Conservation (phyloP, 2,329 filamentous ascomycete genomes). For the Bipolaris cookei region DNA sequence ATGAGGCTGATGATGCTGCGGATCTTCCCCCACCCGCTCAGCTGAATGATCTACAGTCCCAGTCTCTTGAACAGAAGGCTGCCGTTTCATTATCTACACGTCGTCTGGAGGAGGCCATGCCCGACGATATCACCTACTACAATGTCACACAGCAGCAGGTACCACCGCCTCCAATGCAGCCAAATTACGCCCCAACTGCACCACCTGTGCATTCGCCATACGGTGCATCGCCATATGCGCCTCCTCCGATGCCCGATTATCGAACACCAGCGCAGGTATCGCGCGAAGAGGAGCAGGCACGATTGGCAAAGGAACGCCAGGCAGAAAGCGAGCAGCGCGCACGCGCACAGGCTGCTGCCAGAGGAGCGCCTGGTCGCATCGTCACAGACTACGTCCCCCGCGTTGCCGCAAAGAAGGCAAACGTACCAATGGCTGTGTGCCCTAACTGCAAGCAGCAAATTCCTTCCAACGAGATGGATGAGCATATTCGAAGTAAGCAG, state of each 20-base stretch:
- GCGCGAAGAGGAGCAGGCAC: slow-evolving; percentile 49
- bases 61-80: slow-evolving; percentile 93
- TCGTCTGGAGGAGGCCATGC: slow-evolving; percentile 94
- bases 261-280: slow-evolving; percentile 41
- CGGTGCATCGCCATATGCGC: slow-evolving; percentile 29
- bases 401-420: slow-evolving; percentile 73
- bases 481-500: slow-evolving; percentile 82
- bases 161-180: slow-evolving; percentile 36
- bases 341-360: slow-evolving; percentile 78
- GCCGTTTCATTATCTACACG: slow-evolving; percentile 83
- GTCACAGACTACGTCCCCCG: slow-evolving; percentile 90
- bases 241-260: slow-evolving; percentile 37
- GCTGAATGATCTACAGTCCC: slow-evolving; percentile 89
- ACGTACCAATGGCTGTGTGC: slow-evolving; percentile 74
- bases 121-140: slow-evolving; percentile 66
- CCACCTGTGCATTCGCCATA: slow-evolving; percentile 41
- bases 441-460: slow-evolving; percentile 94
- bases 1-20: slow-evolving; percentile 82
- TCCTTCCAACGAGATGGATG: slow-evolving; percentile 82
- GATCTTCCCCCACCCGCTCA: slow-evolving; percentile 89
- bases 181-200: slow-evolving; percentile 37
- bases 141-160: slow-evolving; percentile 42
- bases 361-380: slow-evolving; percentile 75
- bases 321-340: slow-evolving; percentile 68
- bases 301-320: slow-evolving; percentile 47